phyloP scores from a whole-genome alignment of 345 rosid genomes.

The Brassica carinata region DNA sequence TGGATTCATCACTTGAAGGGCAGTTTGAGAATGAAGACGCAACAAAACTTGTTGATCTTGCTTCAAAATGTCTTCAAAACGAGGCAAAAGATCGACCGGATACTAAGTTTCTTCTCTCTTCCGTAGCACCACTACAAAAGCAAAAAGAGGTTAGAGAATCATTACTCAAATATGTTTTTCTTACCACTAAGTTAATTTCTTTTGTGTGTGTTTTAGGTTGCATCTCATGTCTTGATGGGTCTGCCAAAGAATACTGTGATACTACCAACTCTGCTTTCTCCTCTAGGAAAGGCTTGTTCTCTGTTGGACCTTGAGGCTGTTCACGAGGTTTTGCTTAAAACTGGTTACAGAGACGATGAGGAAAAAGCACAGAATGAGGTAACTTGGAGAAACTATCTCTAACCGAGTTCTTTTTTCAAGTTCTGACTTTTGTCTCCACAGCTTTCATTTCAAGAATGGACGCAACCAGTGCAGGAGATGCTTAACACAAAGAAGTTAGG shows the following conservation, averaged over 20 bases:
- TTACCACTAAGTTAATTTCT: not conserved
- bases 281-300: constrained; percentile 41
- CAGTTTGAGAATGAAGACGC: constrained; percentile 26
- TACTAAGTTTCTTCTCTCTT: constrained; percentile 26
- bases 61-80: constrained; percentile 42
- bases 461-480: constrained; percentile 92
- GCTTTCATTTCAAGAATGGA: constrained; percentile 98
- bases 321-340: constrained; percentile 73
- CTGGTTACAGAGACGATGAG: constrained; percentile 84
- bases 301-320: constrained; percentile 75
- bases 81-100: constrained; percentile 44
- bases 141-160: constrained; percentile 30
- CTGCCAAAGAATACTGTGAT: constrained; percentile 26
- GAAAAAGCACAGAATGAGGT: constrained; percentile 69
- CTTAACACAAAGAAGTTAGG: constrained; percentile 74
- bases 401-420: not conserved
- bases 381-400: not conserved
- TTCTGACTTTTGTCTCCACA: constrained; percentile 29
- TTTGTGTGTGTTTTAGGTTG: constrained; percentile 21
- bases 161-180: not conserved
- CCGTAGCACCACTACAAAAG: constrained; percentile 24
- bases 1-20: constrained; percentile 42
- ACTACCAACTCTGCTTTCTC: constrained; percentile 43
- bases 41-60: constrained; percentile 30
- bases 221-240: constrained; percentile 37